Evolutionary conservation across 1,284 basidiomycete genomes (phyloP).

Genomic region (Malassezia yamatoensis): DNA sequence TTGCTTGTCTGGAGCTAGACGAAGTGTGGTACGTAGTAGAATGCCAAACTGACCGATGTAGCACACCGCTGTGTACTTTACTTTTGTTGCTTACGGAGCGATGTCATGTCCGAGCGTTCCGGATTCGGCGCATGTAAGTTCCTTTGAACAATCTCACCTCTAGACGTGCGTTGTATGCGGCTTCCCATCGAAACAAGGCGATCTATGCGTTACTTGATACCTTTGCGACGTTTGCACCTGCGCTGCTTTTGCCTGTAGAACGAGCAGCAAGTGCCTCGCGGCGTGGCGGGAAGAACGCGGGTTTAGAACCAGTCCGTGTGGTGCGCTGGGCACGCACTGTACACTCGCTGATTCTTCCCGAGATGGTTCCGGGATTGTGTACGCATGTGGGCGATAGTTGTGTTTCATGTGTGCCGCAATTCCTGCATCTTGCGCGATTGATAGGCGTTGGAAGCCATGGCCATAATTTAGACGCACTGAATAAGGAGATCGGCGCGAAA

Average conservation of each 20-base stretch:
- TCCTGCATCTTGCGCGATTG: neutral
- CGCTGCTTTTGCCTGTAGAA: constrained; percentile 9
- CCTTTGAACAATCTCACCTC: neutral
- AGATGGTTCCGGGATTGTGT: constrained; percentile 11
- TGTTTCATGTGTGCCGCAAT: constrained; percentile 9
- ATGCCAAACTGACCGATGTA: neutral
- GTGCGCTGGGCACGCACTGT: constrained; percentile 5
- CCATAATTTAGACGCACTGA: neutral
- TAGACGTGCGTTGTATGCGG: constrained; percentile 5
- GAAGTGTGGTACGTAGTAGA: neutral
- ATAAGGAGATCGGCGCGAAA: constrained; percentile 1
- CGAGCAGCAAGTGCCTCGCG: neutral
- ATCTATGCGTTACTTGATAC: constrained; percentile 15
- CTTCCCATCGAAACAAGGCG: neutral
- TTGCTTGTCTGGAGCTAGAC: neutral
- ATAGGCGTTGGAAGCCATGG: neutral
- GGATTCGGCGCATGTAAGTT: constrained; percentile 10
- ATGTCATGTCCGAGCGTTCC: constrained; percentile 10
- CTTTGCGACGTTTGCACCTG: constrained; percentile 8
- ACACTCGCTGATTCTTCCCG: constrained; percentile 2
- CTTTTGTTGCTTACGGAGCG: constrained; percentile 11
- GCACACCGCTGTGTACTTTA: neutral
- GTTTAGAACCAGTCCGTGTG: neutral
- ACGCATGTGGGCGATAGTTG: neutral
- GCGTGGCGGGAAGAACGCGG: neutral